Evolutionary conservation across 306 rosid genomes (phyloP).

Genomic region (Quercus agrifolia): DNA sequence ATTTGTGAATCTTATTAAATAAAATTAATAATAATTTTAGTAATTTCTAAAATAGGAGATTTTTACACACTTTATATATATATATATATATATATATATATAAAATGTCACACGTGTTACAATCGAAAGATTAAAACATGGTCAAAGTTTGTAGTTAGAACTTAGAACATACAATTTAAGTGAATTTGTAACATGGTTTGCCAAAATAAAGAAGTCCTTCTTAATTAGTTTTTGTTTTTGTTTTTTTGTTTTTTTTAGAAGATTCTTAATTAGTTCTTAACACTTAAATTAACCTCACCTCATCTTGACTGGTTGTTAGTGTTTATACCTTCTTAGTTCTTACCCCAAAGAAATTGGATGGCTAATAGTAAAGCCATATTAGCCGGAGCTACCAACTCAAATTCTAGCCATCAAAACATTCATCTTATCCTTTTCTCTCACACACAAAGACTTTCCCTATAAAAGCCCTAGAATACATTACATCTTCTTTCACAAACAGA

Average conservation of each 20-base stretch:
- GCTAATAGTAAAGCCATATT: constrained; percentile 39
- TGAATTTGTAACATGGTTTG: neutral
- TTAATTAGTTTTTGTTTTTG: no score
- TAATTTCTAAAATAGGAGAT: no score
- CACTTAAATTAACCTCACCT: neutral
- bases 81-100: no score
- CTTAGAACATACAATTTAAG: no score
- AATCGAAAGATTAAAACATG: neutral
- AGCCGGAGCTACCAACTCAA: constrained; percentile 33
- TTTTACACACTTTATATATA: no score
- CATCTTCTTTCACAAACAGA: neutral
- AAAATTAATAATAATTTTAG: no score
- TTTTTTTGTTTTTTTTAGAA: no score
- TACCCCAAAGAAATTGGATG: constrained; percentile 23
- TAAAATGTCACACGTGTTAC: no score
- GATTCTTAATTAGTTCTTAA: neutral
- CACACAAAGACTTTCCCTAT: constrained; percentile 14
- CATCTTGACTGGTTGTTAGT: neutral
- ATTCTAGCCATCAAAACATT: constrained; percentile 29
- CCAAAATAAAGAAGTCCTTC: neutral
- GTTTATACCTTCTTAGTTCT: neutral
- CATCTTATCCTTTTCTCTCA: neutral
- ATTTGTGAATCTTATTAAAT: no score
- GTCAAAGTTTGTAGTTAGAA: neutral
- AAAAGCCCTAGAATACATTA: constrained; percentile 21